phyloP scores from a whole-genome alignment of 371 early-diverging fungal species.

The Synchytrium microbalum region DNA sequence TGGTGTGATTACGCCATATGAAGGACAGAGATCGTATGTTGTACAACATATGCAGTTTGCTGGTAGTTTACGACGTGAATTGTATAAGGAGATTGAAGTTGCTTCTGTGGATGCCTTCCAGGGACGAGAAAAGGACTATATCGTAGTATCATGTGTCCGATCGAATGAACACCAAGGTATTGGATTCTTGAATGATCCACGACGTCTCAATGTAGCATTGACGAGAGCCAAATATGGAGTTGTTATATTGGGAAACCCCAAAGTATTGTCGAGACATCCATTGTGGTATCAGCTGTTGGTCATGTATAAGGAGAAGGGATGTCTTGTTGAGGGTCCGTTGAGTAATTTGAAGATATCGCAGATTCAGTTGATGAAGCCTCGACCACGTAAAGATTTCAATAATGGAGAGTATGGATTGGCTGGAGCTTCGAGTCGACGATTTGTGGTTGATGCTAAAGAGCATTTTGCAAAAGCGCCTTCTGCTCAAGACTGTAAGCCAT shows the following conservation, averaged over 20 bases:
- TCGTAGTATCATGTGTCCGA: constrained; percentile 95
- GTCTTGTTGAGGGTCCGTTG: constrained; percentile 92
- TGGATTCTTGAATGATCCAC: constrained; percentile 96
- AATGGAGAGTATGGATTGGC: not conserved
- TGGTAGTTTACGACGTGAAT: constrained; percentile 79
- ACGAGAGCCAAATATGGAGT: constrained; percentile 95
- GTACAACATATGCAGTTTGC: constrained; percentile 90
- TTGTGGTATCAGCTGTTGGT: constrained; percentile 94
- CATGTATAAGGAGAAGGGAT: constrained; percentile 83
- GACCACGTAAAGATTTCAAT: constrained; percentile 11
- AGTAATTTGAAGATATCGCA: constrained; percentile 75
- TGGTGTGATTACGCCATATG: constrained; percentile 98
- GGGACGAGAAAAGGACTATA: constrained; percentile 99
- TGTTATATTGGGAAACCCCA: constrained; percentile 94
- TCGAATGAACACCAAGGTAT: constrained; percentile 96
- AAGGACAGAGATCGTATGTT: constrained; percentile 94
- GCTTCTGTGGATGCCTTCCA: constrained; percentile 99
- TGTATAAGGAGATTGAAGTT: constrained; percentile 94
- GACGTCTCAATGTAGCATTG: constrained; percentile 96
- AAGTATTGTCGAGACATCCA: constrained; percentile 84
- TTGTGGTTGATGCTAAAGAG: constrained; percentile 12
- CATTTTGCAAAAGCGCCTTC: constrained; percentile 19
- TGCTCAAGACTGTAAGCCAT: constrained; percentile 1
- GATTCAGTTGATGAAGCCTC: constrained; percentile 78
- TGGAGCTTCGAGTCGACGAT: not conserved